phyloP scores from a whole-genome alignment of 192 early-diverging fungal species.

The Fimicolochytrium jonesii region DNA sequence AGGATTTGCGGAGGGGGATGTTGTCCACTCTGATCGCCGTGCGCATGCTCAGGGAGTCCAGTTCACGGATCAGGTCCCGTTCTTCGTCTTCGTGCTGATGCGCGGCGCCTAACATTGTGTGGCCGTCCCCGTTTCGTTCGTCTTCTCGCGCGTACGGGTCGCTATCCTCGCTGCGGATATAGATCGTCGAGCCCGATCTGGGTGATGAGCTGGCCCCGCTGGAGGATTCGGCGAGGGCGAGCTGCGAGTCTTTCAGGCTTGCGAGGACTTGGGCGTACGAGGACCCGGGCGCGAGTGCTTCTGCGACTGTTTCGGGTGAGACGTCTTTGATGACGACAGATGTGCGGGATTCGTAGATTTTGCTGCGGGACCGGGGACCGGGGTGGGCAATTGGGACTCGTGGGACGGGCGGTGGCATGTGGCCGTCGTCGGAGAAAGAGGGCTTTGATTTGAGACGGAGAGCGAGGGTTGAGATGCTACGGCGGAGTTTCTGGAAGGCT shows the following conservation, averaged over 20 bases:
- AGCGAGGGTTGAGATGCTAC: neutral
- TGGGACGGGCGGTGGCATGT: neutral
- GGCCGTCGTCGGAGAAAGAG: neutral
- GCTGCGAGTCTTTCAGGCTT: neutral
- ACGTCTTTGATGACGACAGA: constrained; percentile 15
- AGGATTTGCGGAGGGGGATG: neutral
- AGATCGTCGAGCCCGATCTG: neutral
- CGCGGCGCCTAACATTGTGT: neutral
- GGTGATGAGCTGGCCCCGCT: neutral
- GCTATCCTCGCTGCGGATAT: neutral
- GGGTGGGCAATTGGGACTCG: neutral
- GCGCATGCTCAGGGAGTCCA: neutral
- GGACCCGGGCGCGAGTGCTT: neutral
- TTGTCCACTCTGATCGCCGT: neutral
- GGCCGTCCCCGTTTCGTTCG: neutral
- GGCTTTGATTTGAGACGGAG: neutral
- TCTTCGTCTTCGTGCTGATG: neutral
- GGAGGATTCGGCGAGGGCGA: neutral
- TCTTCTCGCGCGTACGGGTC: neutral
- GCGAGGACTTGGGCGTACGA: constrained; percentile 9
- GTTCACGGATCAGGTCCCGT: neutral
- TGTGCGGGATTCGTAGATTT: neutral
- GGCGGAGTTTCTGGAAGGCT: neutral
- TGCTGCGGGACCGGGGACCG: neutral
- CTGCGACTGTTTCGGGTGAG: constrained; percentile 2